Conservation (phyloP, 1,284 basidiomycete genomes). For the Cronartium ribicola region DNA sequence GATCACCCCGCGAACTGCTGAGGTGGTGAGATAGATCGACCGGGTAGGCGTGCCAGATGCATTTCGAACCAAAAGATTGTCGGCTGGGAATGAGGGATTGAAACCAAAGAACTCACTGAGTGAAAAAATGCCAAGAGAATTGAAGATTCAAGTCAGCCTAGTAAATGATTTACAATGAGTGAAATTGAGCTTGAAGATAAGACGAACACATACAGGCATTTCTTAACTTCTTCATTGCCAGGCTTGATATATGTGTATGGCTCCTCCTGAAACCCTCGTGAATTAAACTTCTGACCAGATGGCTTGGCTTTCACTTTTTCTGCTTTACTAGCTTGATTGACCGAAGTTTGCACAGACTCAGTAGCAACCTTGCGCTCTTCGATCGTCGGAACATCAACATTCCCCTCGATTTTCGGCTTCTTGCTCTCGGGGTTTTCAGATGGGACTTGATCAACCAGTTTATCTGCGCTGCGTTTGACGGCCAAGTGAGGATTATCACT, state of each 20-base stretch:
- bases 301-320: conserved; percentile 53
- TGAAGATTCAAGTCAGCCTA: not conserved
- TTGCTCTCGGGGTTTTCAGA: not conserved
- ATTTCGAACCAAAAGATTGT: conserved; percentile 81
- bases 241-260: conserved; percentile 76
- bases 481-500: not conserved
- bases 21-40: conserved; percentile 83
- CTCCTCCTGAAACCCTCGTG: conserved; percentile 66
- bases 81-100: conserved; percentile 66
- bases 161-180: not conserved
- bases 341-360: not conserved
- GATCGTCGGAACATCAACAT: not conserved
- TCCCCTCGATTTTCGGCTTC: not conserved
- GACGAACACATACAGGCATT: conserved; percentile 61
- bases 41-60: conserved; percentile 70
- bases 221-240: conserved; percentile 65
- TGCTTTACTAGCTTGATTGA: conserved; percentile 53
- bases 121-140: conserved; percentile 28
- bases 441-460: not conserved
- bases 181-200: conserved; percentile 13
- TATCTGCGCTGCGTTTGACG: not conserved
- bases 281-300: conserved; percentile 50
- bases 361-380: not conserved
- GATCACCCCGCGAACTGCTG: conserved; percentile 69
- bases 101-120: conserved; percentile 70